Evolutionary conservation across 176 grass and related monocot genomes (phyloP), one percentile per base, ranked within the genome.

Genomic region (Eleusine coracana): DNA sequence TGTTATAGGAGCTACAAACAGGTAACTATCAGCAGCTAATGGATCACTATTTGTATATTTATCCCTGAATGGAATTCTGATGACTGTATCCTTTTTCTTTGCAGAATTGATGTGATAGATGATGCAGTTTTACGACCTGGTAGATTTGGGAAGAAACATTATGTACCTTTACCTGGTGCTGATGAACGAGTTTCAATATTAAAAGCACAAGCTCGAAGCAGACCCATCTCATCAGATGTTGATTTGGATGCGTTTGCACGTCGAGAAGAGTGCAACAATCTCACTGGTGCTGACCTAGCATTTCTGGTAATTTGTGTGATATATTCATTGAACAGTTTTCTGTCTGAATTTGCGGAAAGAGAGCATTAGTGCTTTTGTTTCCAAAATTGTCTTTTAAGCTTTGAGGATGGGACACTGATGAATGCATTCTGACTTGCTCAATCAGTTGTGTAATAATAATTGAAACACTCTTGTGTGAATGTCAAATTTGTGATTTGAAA

Each of bases 1-100:
- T 88, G 96, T 95, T 44, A 91, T 98, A 41, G 96, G 92, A 88
- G 96, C 96, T 64, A 98, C 96, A 50, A 98, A 98, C 82, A 95
- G 96, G 96, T 98, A 72, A 72, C 2, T 66, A 0, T 87, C 60
- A 75, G 31, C 66, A 79, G 39, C 27, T 14, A 45, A 31, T 15
- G 11, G 54, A 0, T 80, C 21, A 1, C 7, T 41, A 7, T 39
- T 56, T 8, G 16, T 41, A 40, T 66, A 66, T 48, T 56, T 82
- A 70, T 23, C 50, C 18, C 28, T 55, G 36, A 48, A 64, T 58
- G 28, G 10, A 50, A 23, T 5, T n/a, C 39, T 76, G 27, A 86
- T 78, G 39, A 10, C 40, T 49, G 0, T 21, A 59, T 10, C 49
- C 23, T 21, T 11, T 77, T 77, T 78, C 38, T 73, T 49, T 86